Evolutionary conservation across 495 filamentous ascomycete genomes (phyloP).

Genomic region (Geoglossum glabrum): DNA sequence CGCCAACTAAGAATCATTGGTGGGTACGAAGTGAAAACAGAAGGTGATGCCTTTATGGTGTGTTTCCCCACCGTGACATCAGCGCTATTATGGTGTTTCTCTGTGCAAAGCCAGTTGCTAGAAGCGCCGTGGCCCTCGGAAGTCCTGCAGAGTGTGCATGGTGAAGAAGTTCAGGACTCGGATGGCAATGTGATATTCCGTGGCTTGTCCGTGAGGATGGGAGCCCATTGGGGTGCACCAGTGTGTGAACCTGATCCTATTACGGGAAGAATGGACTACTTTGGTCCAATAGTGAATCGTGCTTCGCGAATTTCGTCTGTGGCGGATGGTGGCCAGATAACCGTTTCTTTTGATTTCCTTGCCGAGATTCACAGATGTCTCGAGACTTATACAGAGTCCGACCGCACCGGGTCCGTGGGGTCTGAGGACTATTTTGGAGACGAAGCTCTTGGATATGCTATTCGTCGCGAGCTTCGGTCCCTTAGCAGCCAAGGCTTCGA

Average conservation of each 20-base stretch:
- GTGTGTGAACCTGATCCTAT: conserved; percentile 91
- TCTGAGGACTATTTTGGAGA: conserved; percentile 54
- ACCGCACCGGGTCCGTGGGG: conserved; percentile 43
- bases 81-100: conserved; percentile 87
- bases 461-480: conserved; percentile 70
- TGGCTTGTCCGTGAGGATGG: conserved; percentile 91
- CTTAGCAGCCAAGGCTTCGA: conserved; percentile 86
- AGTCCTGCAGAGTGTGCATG: conserved; percentile 68
- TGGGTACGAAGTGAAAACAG: conserved; percentile 97
- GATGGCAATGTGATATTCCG: conserved; percentile 82
- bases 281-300: conserved; percentile 97
- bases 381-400: conserved; percentile 62
- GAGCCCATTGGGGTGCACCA: conserved; percentile 83
- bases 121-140: conserved; percentile 85
- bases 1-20: conserved; percentile 83
- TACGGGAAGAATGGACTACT: conserved; percentile 97
- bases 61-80: conserved; percentile 90
- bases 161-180: conserved; percentile 59
- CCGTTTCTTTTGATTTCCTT: conserved; percentile 91
- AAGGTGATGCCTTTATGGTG: conserved; percentile 99
- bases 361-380: conserved; percentile 81
- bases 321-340: conserved; percentile 95
- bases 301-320: conserved; percentile 80
- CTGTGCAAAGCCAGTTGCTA: conserved; percentile 70
- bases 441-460: conserved; percentile 44